These are phyloP conservation scores for Stygiomarasmius scandens DNA, from an alignment of 1,284 basidiomycete species.

Conservation along the genomic window DNA sequence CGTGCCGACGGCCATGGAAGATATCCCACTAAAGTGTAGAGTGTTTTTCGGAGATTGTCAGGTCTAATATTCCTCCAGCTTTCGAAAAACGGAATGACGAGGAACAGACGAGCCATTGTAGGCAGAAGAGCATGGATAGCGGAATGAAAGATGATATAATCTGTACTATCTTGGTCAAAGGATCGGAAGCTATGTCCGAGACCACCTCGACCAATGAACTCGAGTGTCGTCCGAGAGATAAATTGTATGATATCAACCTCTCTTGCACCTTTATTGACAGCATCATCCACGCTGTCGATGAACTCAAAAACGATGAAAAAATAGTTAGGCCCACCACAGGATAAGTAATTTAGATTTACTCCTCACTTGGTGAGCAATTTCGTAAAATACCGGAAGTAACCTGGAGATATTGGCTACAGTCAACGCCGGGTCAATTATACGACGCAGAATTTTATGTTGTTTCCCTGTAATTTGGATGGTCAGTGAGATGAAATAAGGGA, in stretches of 20 bases:
- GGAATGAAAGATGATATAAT: constrained; percentile 27
- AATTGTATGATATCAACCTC: constrained; percentile 36
- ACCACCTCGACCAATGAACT: constrained; percentile 41
- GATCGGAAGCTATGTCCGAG: constrained; percentile 42
- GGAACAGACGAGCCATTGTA: constrained; percentile 25
- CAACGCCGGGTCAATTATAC: constrained; percentile 37
- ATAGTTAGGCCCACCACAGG: no score
- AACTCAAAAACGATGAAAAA: constrained; percentile 15
- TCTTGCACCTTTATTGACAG: constrained; percentile 20
- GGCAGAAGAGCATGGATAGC: constrained; percentile 22
- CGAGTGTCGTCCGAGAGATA: constrained; percentile 38
- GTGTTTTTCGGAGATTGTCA: constrained; percentile 23
- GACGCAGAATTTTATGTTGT: constrained; percentile 33
- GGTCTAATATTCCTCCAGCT: constrained; percentile 27
- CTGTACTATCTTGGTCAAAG: constrained; percentile 27
- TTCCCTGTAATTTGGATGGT: constrained; percentile 27
- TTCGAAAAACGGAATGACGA: constrained; percentile 29
- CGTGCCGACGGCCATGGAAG: constrained; percentile 26
- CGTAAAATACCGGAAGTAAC: constrained; percentile 35
- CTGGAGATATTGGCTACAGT: constrained; percentile 32
- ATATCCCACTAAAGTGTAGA: constrained; percentile 17
- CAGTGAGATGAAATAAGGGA: neutral
- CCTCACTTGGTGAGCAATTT: constrained; percentile 30
- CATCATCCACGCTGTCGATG: constrained; percentile 12
- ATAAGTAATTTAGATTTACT: no score